Evolutionary conservation across 139 green algal species (phyloP).

Genomic region (Zygnema cylindricum): DNA sequence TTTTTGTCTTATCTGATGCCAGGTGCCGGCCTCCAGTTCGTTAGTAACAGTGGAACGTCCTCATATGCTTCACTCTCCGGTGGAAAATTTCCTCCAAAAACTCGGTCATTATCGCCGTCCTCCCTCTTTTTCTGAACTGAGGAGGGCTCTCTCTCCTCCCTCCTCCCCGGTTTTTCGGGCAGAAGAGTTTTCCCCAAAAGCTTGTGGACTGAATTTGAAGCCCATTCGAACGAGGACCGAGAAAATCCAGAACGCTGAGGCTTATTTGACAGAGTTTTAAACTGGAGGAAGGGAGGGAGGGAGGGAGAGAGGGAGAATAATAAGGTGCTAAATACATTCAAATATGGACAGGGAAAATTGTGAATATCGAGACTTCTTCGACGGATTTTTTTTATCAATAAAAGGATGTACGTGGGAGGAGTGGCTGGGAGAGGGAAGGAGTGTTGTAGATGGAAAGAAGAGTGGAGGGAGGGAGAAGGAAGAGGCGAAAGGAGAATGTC

Average conservation of each 20-base stretch:
- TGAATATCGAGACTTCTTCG: too few relatives aligned
- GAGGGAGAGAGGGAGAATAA: too few relatives aligned
- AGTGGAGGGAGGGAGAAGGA: too few relatives aligned
- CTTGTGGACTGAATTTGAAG: background rate
- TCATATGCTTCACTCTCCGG: conserved; percentile 20
- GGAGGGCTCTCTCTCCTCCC: background rate
- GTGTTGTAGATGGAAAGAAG: too few relatives aligned
- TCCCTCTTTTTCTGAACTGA: background rate
- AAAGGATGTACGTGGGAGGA: too few relatives aligned
- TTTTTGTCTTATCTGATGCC: too few relatives aligned
- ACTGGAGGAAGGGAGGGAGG: background rate
- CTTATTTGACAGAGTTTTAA: background rate
- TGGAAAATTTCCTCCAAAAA: conserved; percentile 4
- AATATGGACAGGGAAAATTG: too few relatives aligned
- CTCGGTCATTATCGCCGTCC: background rate
- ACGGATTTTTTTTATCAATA: too few relatives aligned
- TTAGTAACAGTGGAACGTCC: conserved; percentile 38
- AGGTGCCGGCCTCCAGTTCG: conserved; percentile 22
- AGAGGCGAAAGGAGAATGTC: background rate
- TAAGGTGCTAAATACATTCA: too few relatives aligned
- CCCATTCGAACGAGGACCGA: background rate
- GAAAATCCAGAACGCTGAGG: background rate
- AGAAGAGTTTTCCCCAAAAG: background rate
- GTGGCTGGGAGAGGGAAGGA: background rate
- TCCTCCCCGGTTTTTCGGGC: background rate